These are phyloP conservation scores for Panaeolus papilionaceus DNA, from an alignment of 768 basidiomycete genomes.

Conservation along the genomic window DNA sequence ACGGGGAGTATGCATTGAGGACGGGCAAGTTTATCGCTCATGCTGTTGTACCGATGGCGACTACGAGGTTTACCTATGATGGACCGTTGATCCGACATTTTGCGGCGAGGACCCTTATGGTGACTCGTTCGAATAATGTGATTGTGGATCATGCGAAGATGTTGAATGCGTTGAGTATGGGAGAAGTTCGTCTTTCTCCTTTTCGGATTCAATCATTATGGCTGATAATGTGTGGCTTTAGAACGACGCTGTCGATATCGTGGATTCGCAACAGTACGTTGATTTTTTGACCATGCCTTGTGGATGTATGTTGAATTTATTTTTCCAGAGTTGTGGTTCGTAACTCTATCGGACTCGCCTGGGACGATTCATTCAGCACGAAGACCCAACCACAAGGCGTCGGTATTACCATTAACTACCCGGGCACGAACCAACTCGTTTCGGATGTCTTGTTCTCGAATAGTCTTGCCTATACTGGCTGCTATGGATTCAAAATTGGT, in stretches of 20 bases:
- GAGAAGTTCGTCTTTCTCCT: not conserved
- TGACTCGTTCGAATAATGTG: constrained; percentile 11
- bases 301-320: not conserved
- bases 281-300: not conserved
- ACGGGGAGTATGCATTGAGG: constrained; percentile 7
- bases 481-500: constrained; percentile 4
- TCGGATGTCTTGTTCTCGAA: constrained; percentile 5
- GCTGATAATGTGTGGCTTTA: not conserved
- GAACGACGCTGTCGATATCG: constrained; percentile 9
- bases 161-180: constrained; percentile 9
- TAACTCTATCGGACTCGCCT: constrained; percentile 3
- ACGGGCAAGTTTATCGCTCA: constrained; percentile 8
- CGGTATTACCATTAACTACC: constrained; percentile 2
- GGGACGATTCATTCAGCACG: constrained; percentile 10
- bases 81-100: constrained; percentile 1
- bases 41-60: constrained; percentile 9
- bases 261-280: constrained; percentile 8
- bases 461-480: constrained; percentile 8
- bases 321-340: constrained; percentile 8
- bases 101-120: constrained; percentile 3
- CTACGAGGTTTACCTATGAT: constrained; percentile 3
- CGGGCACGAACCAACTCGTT: not conserved
- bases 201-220: not conserved
- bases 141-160: constrained; percentile 6
- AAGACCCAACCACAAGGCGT: constrained; percentile 7